phyloP scores from a whole-genome alignment of 1,284 basidiomycete species.

The Calocybe gambosa region DNA sequence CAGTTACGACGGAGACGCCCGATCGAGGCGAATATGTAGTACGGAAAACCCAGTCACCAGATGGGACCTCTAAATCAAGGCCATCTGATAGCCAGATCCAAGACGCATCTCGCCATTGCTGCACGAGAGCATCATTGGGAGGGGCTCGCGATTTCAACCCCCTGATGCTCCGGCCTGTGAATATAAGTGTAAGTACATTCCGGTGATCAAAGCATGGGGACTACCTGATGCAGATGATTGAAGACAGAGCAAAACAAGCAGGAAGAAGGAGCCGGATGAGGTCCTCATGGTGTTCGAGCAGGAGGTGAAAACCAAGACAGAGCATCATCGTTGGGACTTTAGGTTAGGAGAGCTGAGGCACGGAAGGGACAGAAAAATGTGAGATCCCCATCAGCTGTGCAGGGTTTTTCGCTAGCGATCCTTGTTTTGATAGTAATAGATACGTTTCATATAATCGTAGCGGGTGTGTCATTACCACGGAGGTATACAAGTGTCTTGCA shows the following conservation, averaged over 20 bases:
- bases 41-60: constrained; percentile 13
- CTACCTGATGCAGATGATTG: neutral
- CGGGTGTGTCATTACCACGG: too few relatives aligned
- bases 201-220: neutral
- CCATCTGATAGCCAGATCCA: constrained; percentile 12
- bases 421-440: neutral
- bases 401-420: neutral
- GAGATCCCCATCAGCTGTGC: neutral
- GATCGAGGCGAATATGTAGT: constrained; percentile 8
- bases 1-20: constrained; percentile 11
- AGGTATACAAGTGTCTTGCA: too few relatives aligned
- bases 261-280: neutral
- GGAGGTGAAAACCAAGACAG: neutral
- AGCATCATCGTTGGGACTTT: neutral
- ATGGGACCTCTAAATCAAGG: neutral
- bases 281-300: neutral
- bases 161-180: neutral
- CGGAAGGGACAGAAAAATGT: neutral
- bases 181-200: neutral
- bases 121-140: neutral
- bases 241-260: neutral
- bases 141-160: neutral
- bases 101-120: constrained; percentile 6
- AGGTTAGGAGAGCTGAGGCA: neutral
- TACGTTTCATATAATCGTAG: neutral